phyloP scores from a whole-genome alignment of 306 rosid genomes.

The cucumber (Cucumis sativus) region Cucumber_9930_V3 NC_026660.2:30890501-30891000 shows the following conservation, averaged over 20 bases:
- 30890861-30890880: too few relatives aligned
- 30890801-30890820: not conserved
- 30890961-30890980: too few relatives aligned
- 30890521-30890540: slow-evolving; percentile 90
- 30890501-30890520: slow-evolving; percentile 98
- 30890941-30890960: too few relatives aligned
- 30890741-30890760: not conserved
- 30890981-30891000: too few relatives aligned
- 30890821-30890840: not conserved
- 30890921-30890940: too few relatives aligned
- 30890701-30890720: not conserved
- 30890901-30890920: too few relatives aligned
- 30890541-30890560: slow-evolving; percentile 41
- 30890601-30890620: not conserved
- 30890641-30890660: not conserved
- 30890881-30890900: too few relatives aligned
- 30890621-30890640: not conserved
- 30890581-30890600: not conserved
- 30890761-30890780: not conserved
- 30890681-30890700: not conserved
- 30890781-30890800: not conserved
- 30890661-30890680: not conserved
- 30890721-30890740: not conserved
- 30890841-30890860: too few relatives aligned
- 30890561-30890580: slow-evolving; percentile 6